Percentiles rank a stretch among this genome's conserved stretches.
These are phyloP conservation scores for Cercospora sp. DNA, from an alignment of 2,329 filamentous ascomycete species.

Conservation along the genomic window DNA sequence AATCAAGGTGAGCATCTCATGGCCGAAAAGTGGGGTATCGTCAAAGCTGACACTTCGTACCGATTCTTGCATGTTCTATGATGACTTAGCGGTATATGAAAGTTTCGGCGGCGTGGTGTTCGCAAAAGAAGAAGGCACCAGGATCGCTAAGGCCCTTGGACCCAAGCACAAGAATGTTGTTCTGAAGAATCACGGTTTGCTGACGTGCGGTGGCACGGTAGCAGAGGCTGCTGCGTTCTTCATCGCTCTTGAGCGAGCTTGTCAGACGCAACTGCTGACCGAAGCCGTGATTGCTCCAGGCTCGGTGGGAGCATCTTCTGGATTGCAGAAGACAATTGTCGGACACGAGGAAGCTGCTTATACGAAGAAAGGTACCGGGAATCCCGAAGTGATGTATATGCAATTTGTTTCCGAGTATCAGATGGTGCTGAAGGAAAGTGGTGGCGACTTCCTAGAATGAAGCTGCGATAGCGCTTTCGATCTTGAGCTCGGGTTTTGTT, in stretches of 20 bases:
- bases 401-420: neutral
- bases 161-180: neutral
- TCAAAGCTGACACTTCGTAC: neutral
- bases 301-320: neutral
- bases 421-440: neutral
- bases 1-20: neutral
- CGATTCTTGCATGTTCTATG: neutral
- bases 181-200: neutral
- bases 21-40: rapidly evolving
- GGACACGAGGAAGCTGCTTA: neutral
- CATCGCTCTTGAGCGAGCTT: neutral
- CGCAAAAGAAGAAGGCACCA: neutral
- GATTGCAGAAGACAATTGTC: neutral
- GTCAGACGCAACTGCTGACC: neutral
- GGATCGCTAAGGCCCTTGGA: neutral
- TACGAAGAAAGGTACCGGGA: neutral
- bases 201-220: neutral
- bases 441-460: neutral
- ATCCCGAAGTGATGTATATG: neutral
- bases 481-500: no score
- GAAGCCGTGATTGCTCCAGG: neutral
- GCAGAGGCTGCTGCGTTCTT: neutral
- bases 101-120: neutral
- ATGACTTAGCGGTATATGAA: neutral
- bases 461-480: no score